Percentiles rank a stretch among this genome's conserved stretches.
phyloP scores from a whole-genome alignment of 2,329 filamentous ascomycete genomes.

The Diaporthe batatas region DNA sequence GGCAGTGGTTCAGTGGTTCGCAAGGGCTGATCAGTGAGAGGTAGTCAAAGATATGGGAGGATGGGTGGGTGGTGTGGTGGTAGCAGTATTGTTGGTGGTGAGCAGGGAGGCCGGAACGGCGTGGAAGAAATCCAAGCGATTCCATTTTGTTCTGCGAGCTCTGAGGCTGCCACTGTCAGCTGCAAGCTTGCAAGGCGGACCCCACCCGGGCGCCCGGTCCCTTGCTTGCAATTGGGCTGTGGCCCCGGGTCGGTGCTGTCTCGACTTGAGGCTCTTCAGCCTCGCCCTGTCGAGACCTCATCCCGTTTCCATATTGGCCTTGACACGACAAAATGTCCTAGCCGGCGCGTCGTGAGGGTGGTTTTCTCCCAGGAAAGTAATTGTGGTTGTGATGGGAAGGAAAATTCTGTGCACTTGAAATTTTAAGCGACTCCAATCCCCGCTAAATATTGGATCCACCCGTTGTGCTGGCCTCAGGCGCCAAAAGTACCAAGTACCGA shows the following conservation, averaged over 20 bases:
- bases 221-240: slow-evolving; percentile 27
- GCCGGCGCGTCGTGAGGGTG: background rate
- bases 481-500: background rate
- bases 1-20: background rate
- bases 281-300: slow-evolving; percentile 30
- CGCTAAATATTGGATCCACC: slow-evolving; percentile 23
- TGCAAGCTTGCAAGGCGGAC: slow-evolving; percentile 36
- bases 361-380: background rate
- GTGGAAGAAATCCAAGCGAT: slow-evolving; percentile 40
- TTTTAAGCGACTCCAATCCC: slow-evolving; percentile 41
- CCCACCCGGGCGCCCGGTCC: slow-evolving; percentile 35
- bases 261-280: slow-evolving; percentile 33
- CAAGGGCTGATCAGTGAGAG: background rate
- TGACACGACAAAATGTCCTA: background rate
- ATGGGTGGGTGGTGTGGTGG: background rate
- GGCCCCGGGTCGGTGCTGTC: slow-evolving; percentile 8
- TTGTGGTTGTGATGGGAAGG: slow-evolving; percentile 29
- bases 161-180: slow-evolving; percentile 34
- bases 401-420: slow-evolving; percentile 39
- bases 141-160: slow-evolving; percentile 42
- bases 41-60: background rate
- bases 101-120: slow-evolving; percentile 12
- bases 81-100: slow-evolving; percentile 7
- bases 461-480: slow-evolving; percentile 32
- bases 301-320: background rate